Conservation (phyloP, 176 grass and related monocot genomes). For the Lolium perenne region DNA sequence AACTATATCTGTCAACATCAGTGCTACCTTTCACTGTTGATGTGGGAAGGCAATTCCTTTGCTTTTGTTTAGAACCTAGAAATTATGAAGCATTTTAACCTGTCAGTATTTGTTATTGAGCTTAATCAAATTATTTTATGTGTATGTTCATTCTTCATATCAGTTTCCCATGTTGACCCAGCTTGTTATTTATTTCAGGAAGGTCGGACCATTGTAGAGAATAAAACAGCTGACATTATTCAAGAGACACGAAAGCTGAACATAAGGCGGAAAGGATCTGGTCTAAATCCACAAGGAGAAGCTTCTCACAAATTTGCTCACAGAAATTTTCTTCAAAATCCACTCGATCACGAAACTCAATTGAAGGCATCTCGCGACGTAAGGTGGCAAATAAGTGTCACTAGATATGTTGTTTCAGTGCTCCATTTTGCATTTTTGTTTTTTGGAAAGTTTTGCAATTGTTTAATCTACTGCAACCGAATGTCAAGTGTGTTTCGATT, state of each 20-base stretch:
- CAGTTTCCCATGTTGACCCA: constrained; percentile 14
- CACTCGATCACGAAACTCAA: constrained; percentile 87
- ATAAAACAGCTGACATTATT: constrained; percentile 90
- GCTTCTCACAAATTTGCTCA: constrained; percentile 63
- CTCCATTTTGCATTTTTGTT: constrained; percentile 13
- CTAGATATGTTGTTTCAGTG: constrained; percentile 50
- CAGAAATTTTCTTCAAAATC: constrained; percentile 66
- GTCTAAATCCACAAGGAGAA: constrained; percentile 53
- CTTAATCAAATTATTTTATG: constrained; percentile 15
- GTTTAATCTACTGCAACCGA: not conserved
- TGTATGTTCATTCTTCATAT: constrained; percentile 24
- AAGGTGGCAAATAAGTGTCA: constrained; percentile 91
- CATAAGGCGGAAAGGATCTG: constrained; percentile 78
- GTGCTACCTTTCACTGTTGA: not conserved
- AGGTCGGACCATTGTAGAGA: constrained; percentile 91
- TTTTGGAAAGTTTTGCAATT: not conserved
- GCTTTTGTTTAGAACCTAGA: not conserved
- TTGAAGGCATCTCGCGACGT: constrained; percentile 99
- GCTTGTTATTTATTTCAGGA: constrained; percentile 58
- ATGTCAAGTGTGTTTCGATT: constrained; percentile 39
- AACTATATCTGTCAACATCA: not conserved
- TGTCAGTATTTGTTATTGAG: constrained; percentile 1
- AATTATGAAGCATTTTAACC: constrained; percentile 22
- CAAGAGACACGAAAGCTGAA: constrained; percentile 92
- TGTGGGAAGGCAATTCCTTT: not conserved